Evolutionary conservation across 2,329 filamentous ascomycete genomes (phyloP).

Genomic region (Ophiostoma australiae): DNA sequence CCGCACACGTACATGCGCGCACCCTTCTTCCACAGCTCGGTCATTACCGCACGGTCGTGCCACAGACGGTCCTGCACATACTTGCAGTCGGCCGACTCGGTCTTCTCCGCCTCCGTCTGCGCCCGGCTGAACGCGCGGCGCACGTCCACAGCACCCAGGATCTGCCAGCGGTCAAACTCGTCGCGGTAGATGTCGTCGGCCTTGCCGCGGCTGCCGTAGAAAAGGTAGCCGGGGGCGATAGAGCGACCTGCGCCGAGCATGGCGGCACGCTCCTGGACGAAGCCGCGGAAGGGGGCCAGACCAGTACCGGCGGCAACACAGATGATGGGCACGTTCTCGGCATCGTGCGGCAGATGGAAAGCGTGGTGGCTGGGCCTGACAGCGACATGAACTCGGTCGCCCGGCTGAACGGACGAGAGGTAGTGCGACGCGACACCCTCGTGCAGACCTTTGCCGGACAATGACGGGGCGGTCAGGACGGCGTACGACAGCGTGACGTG

Average conservation of each 20-base stretch:
- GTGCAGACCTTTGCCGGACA: slow-evolving; percentile 33
- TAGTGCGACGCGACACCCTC: slow-evolving; percentile 58
- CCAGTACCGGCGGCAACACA: slow-evolving; percentile 51
- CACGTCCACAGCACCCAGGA: slow-evolving; percentile 55
- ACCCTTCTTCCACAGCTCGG: slow-evolving; percentile 35
- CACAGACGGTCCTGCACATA: slow-evolving; percentile 47
- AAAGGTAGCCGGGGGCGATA: slow-evolving; percentile 26
- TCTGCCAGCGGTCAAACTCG: slow-evolving; percentile 56
- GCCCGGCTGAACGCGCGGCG: slow-evolving; percentile 54
- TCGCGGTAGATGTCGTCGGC: slow-evolving; percentile 44
- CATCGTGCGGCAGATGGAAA: slow-evolving; percentile 46
- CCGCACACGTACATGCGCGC: slow-evolving; percentile 60
- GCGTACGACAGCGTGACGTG: slow-evolving; percentile 61
- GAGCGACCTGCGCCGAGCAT: slow-evolving; percentile 42
- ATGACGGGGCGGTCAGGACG: slow-evolving; percentile 59
- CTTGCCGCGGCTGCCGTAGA: slow-evolving; percentile 27
- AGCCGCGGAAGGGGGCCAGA: slow-evolving; percentile 58
- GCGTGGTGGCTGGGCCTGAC: slow-evolving; percentile 40
- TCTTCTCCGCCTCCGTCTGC: slow-evolving; percentile 41
- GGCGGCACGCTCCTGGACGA: slow-evolving; percentile 56
- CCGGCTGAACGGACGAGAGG: slow-evolving; percentile 49
- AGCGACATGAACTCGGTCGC: slow-evolving; percentile 47
- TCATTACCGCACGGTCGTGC: slow-evolving; percentile 38
- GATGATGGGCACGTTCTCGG: slow-evolving; percentile 46
- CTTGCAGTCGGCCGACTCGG: slow-evolving; percentile 27